Percentiles rank a stretch among this genome's conserved stretches.
phyloP scores from a whole-genome alignment of 345 rosid genomes.

The Eucalyptus dawsonii region DNA sequence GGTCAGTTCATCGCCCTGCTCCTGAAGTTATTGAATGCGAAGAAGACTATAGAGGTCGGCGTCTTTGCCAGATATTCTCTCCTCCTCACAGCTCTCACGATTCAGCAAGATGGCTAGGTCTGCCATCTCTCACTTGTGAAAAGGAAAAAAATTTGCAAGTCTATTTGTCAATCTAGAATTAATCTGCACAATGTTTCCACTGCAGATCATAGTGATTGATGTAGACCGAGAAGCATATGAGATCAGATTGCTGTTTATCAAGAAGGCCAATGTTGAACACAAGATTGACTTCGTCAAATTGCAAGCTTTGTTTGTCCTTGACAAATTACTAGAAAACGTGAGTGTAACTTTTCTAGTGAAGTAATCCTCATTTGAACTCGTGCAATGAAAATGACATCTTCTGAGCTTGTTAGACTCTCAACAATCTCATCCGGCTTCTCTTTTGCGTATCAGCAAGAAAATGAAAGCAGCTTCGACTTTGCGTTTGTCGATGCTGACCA shows the following conservation, averaged over 20 bases:
- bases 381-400: neutral
- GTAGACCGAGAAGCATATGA: slow-evolving; percentile 15
- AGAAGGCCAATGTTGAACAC: slow-evolving; percentile 31
- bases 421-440: too few relatives aligned
- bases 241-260: slow-evolving; percentile 20
- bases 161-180: too few relatives aligned
- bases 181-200: too few relatives aligned
- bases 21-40: slow-evolving; percentile 39
- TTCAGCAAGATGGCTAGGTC: slow-evolving; percentile 53
- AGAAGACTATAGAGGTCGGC: slow-evolving; percentile 50
- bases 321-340: neutral
- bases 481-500: neutral
- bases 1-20: slow-evolving; percentile 47
- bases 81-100: slow-evolving; percentile 53
- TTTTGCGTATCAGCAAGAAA: too few relatives aligned
- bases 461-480: slow-evolving; percentile 17
- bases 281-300: slow-evolving; percentile 10
- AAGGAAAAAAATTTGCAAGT: too few relatives aligned
- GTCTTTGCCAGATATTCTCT: slow-evolving; percentile 70
- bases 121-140: neutral
- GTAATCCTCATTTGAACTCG: neutral
- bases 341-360: neutral
- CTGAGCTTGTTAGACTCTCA: neutral
- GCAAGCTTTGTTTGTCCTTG: neutral
- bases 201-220: slow-evolving; percentile 1